Evolutionary conservation across 352 stramenopile genomes (phyloP), one percentile per base, ranked within the genome.

Genomic region (Aphanomyces cochlioides): DNA sequence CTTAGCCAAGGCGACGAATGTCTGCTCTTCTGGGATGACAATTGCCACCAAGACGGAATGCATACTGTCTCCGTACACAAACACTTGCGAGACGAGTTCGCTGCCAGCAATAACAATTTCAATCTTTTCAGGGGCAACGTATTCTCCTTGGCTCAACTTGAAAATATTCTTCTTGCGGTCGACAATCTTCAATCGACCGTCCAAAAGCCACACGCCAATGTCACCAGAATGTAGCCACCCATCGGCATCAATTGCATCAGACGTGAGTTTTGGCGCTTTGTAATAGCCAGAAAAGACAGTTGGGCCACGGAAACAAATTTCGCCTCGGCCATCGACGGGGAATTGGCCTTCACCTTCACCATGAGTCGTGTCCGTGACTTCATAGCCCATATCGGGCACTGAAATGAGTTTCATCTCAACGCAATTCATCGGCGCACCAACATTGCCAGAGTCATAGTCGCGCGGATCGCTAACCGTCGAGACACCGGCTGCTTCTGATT

Each of bases 171-270:
- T 96, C 81, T 94, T 95, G 70, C 89, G 84, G 73, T 96, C 89
- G 34, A 96, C 84, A 69, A 98, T 97, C 56, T 85, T 78, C 41
- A 98, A 75, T 59, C 84, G 95, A 54, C 92, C 91, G 76, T 98
- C 82, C 1, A 83, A 74, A 74, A 98, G 98, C 79, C 98, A 97
- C n/a, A 70, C 64, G 54, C 64, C 64, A 70, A 97, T 83, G 82
- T 99, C 97, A 57, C 97, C 96, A 2, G 96, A 99, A 77, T 98
- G 94, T 66, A 99, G 97, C 90, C 92, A 99, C 6, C 95, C 96
- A 6, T 90, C 89, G 36, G 73, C 75, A 69, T 98, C 94, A 48
- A 99, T 81, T 10, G 86, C 92, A 73, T 98, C 92, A 0, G 75
- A 70, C 0, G 95, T 99, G 53, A 95, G 95, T 56, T 97, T 90